Evolutionary conservation across 2,329 filamentous ascomycete genomes (phyloP).

Genomic region (Xylaria sp.): DNA sequence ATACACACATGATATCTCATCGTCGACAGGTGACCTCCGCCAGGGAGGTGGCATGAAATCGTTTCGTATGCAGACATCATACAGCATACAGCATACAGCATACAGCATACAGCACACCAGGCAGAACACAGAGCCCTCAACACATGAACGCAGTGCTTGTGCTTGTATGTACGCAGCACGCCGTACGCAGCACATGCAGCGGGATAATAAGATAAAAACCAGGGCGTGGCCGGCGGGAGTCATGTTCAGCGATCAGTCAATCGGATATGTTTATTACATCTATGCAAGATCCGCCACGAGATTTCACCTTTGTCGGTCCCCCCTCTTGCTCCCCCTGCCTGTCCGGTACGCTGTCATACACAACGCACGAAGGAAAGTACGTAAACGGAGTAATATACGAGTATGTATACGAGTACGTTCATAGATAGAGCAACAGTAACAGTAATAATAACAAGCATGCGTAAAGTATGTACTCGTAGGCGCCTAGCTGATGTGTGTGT

Average conservation of each 20-base stretch:
- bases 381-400: too few species aligned
- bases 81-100: conserved; percentile 3
- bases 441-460: too few species aligned
- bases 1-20: background rate
- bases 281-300: conserved; percentile 19
- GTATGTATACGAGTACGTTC: too few species aligned
- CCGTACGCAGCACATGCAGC: conserved; percentile 3
- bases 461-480: too few species aligned
- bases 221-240: background rate
- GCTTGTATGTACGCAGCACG: too few species aligned
- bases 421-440: too few species aligned
- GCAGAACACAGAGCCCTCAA: background rate
- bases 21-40: background rate
- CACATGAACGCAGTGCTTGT: too few species aligned
- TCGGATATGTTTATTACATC: background rate
- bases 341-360: background rate
- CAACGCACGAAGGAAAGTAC: background rate
- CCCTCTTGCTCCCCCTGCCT: background rate
- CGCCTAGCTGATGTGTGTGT: too few species aligned
- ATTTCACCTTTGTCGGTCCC: conserved; percentile 1
- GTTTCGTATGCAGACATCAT: background rate
- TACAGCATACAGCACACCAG: background rate
- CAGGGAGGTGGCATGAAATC: background rate
- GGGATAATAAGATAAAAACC: conserved; percentile 8
- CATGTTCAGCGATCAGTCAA: conserved; percentile 5